A percentile compares a stretch with the other conserved stretches of the same genome.
phyloP scores from a whole-genome alignment of 2,329 filamentous ascomycete genomes.

The Aspergillus niger region DNA sequence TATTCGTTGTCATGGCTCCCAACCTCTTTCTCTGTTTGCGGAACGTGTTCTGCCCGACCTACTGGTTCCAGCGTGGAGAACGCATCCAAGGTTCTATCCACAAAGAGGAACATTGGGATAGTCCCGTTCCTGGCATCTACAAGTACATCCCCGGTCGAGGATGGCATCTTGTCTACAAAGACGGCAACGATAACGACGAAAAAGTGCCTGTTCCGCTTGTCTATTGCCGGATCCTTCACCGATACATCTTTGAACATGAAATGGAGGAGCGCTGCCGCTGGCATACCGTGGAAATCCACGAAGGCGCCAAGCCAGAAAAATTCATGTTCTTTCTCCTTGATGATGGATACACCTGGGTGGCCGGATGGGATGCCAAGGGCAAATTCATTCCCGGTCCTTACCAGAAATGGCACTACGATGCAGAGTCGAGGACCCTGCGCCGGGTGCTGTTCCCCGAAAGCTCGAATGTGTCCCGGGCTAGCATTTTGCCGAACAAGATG shows the following conservation, averaged over 20 bases:
- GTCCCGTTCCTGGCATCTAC: constrained; percentile 52
- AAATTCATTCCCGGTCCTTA: constrained; percentile 55
- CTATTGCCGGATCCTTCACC: constrained; percentile 53
- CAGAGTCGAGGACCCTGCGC: constrained; percentile 39
- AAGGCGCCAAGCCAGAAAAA: constrained; percentile 40
- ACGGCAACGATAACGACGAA: constrained; percentile 37
- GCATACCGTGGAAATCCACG: constrained; percentile 42
- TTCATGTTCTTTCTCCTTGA: constrained; percentile 54
- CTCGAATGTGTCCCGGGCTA: constrained; percentile 40
- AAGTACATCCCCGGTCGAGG: constrained; percentile 53
- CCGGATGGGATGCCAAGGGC: constrained; percentile 53
- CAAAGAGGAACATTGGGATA: constrained; percentile 51
- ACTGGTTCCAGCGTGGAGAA: constrained; percentile 51
- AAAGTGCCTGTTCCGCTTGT: constrained; percentile 43
- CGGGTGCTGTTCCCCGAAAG: constrained; percentile 37
- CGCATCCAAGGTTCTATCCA: constrained; percentile 42
- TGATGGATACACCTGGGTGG: constrained; percentile 52
- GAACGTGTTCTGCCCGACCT: constrained; percentile 50
- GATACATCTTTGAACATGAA: constrained; percentile 52
- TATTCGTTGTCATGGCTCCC: constrained; percentile 46
- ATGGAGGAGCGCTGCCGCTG: constrained; percentile 51
- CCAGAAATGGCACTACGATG: constrained; percentile 52
- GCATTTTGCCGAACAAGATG: constrained; percentile 33
- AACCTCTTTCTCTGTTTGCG: constrained; percentile 55
- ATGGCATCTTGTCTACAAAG: constrained; percentile 52